Evolutionary conservation across 1,284 basidiomycete species (phyloP), one percentile per base, ranked within the genome.

Genomic region (Ceratobasidium sp.): DNA sequence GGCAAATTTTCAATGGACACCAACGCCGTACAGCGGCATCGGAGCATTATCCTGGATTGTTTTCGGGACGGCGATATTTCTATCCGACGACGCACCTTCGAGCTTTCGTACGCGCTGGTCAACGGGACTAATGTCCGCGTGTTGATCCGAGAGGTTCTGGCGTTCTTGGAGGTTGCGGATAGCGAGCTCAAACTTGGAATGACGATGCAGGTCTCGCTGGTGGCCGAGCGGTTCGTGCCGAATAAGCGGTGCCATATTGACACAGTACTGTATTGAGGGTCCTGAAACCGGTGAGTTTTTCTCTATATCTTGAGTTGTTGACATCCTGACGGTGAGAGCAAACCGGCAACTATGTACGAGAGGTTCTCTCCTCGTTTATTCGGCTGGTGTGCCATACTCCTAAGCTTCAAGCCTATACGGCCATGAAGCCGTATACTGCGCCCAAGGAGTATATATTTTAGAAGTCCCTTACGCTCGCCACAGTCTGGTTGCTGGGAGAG

Each of bases 1-100:
- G 98, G 98, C 79, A 99, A 99, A 85, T 99, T 99, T 87, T 87
- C 94, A 12, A 97, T 99, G 88, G 97, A 99, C 85, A 99, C 97
- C 10, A 97, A 97, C 83, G 98, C 98, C 33, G 98, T 99, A 0
- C 97, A 99, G 85, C 92, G 98, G 38, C 97, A 99, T 83, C 97
- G 99, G 84, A 92, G 91, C 78, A 98, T 96, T 26, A 99, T 99
- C 84, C 97, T 99, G 78, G 87, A 96, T 28, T 96, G 95, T 13
- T 88, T 99, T 33, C 92, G 96, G 57, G 98, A 99, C 87, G 96
- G 96, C 83, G 98, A 99, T 84, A 99, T 99, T 78, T 97, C 96
- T 44, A 97, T 99, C 62, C 92, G 98, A 54, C 89, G 98, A 75
- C 90, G 98, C 78, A 98, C 96, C 0, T 89, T 99, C 67, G 98